Base-by-base conservation (phyloP, 192 early-diverging fungal genomes). In the Mortierella hygrophila region DNA sequence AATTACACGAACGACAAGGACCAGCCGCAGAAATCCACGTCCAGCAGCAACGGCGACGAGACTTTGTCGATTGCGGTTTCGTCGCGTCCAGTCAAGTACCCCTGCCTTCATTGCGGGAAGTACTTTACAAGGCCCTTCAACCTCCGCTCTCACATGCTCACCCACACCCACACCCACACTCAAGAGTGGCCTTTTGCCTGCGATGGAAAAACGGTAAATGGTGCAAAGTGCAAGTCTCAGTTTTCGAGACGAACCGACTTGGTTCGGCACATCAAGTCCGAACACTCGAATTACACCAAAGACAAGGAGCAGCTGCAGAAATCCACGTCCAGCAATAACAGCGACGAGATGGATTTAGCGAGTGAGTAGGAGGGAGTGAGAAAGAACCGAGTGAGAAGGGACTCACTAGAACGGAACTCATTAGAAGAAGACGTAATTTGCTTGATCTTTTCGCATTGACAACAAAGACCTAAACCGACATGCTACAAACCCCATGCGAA, bases 231-330 rank as follows among this genome's bases (percentile, higher is more conserved):
- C 40, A 38, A 40, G 21, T 18, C 38, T 0, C n/a, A n/a, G 29
- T 83, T 83, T 47, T 70, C 82, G 40, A 38, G 82, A n/a, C 76
- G 72, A 6, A 72, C 78, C 55, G 82, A 83, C n/a, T 32, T 83
- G 57, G 38, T 78, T 8, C 76, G 82, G 2, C 82, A 83, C 42
- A 29, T 78, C 40, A 37, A 44, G 6, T 63, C 76, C 16, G 74
- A 77, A 46, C 82, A 83, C 68, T 60, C 63, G 38, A 37, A 32
- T 21, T 41, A 76, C 1, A 20, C 55, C 15, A 35, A n/a, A 29
- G 74, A 57, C n/a, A 57, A 29, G 47, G 52, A 18, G 6, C 7
- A 9, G 20, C 32, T 2, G 20, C 32, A 13, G 35, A 52, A 37
- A 11, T 15, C 21, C 32, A 35, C 8, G 35, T 8, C 46, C 26